Percentiles rank a stretch among this genome's conserved stretches.
Conservation (phyloP, 176 grass and related monocot species). For the Oryza meyeriana region DNA sequence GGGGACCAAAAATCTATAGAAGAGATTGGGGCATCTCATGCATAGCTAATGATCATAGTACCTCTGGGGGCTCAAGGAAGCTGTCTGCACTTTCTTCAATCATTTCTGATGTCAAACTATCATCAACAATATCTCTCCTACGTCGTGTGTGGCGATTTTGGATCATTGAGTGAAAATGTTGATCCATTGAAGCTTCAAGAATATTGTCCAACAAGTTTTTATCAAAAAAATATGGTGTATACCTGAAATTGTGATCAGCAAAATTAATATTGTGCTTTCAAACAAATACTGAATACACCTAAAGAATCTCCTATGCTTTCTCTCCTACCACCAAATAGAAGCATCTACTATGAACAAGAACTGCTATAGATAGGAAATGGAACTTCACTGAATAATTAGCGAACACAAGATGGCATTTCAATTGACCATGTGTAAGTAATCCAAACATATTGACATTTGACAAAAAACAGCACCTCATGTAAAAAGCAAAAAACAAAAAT, state of each 20-base stretch:
- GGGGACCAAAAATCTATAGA: not conserved
- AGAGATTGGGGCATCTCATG: not conserved
- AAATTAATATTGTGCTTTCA: slow-evolving; percentile 4
- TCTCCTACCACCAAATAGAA: not conserved
- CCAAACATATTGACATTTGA: not conserved
- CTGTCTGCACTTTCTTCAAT: slow-evolving; percentile 73
- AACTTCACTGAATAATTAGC: not conserved
- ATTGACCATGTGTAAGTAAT: not conserved
- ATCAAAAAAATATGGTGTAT: slow-evolving; percentile 96
- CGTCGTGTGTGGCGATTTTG: slow-evolving; percentile 67
- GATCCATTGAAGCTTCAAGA: slow-evolving; percentile 92
- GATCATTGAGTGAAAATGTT: slow-evolving; percentile 87
- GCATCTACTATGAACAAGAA: not conserved
- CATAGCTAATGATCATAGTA: slow-evolving; percentile 34
- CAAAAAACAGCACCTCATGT: not conserved
- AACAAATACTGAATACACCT: not conserved
- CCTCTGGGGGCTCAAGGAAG: slow-evolving; percentile 93
- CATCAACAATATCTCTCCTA: slow-evolving; percentile 67
- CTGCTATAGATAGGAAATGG: not conserved
- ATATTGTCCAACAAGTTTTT: slow-evolving; percentile 95
- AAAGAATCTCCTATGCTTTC: not conserved
- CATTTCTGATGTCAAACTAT: slow-evolving; percentile 76
- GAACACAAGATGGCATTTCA: not conserved
- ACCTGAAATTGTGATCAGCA: slow-evolving; percentile 50
- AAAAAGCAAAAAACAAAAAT: not conserved